Evolutionary conservation across 371 early-diverging fungal species (phyloP), one percentile per base, ranked within the genome.

Genomic region (Mortierella sp.): DNA sequence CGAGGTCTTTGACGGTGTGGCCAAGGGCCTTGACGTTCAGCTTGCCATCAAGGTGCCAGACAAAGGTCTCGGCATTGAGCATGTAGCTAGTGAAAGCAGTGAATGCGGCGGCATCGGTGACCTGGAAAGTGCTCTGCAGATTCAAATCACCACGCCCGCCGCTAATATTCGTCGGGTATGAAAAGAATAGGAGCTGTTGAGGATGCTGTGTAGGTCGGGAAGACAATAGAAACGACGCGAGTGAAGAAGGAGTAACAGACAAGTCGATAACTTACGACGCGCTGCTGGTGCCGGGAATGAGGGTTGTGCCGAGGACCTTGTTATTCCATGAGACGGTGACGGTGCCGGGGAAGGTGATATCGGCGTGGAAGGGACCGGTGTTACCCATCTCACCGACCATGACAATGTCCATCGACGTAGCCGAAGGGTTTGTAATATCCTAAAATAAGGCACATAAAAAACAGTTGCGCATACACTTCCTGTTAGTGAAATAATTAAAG

Each of bases 361-460:
- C 75, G 14, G 91, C 93, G 63, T 79, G 86, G 78, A 92, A 85
- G 19, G 89, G 89, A 61, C 93, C 93, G n/a, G 93, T 90, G 41
- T 89, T 79, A 29, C 86, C 74, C 77, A 91, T 89, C 9, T 79
- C 64, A 47, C 93, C 93, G 52, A 72, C 66, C 86, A 90, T 87
- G 44, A 82, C 82, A 29, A 90, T 85, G 55, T 85, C 88, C 86
- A 90, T 89, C 34, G 63, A 72, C 4, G 68, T 70, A 8, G 87
- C 77, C 0, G 85, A 79, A 37, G 87, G 85, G 24, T 79, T 69
- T 10, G 89, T 87, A 55, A 92, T 76, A 85, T 82, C 43, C 85
- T 80, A 61, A 40, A 89, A n/a, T n/a, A n/a, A n/a, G n/a, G n/a
- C n/a, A n/a, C n/a, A n/a, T n/a, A n/a, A n/a, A n/a, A n/a, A n/a